Evolutionary conservation across 331 rosid species (phyloP).

Genomic region (Pyrus hybrid): DNA sequence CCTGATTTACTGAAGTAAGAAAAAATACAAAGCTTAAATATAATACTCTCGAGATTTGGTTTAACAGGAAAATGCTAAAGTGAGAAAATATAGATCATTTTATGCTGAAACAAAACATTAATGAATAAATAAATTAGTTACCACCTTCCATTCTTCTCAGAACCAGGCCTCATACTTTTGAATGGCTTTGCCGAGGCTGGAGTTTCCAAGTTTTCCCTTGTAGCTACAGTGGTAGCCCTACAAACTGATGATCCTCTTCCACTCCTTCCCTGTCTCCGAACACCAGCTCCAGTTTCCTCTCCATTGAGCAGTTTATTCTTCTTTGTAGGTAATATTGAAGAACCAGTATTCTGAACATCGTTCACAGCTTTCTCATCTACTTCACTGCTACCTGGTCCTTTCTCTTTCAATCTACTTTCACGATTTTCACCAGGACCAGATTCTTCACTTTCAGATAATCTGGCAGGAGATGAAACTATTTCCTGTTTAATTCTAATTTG

Average conservation of each 20-base stretch:
- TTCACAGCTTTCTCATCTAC: slow-evolving; percentile 37
- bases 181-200: slow-evolving; percentile 42
- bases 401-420: slow-evolving; percentile 61
- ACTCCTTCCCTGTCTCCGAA: slow-evolving; percentile 56
- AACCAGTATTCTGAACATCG: slow-evolving; percentile 32
- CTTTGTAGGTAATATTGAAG: slow-evolving; percentile 29
- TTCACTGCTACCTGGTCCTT: slow-evolving; percentile 38
- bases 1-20: slow-evolving; percentile 67
- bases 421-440: slow-evolving; percentile 52
- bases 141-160: slow-evolving; percentile 76
- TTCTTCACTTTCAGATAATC: slow-evolving; percentile 75
- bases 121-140: neutral
- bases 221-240: slow-evolving; percentile 40
- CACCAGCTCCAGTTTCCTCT: slow-evolving; percentile 49
- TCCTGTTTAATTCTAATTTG: slow-evolving; percentile 45
- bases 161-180: slow-evolving; percentile 41
- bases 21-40: slow-evolving; percentile 1
- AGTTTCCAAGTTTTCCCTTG: slow-evolving; percentile 53
- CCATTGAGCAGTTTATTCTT: slow-evolving; percentile 41
- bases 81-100: neutral
- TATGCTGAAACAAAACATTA: neutral
- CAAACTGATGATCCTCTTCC: slow-evolving; percentile 49
- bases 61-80: neutral
- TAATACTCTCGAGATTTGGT: neutral
- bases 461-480: slow-evolving; percentile 48